Conservation (phyloP, 2,329 filamentous ascomycete genomes). For the Penicillium sp. region DNA sequence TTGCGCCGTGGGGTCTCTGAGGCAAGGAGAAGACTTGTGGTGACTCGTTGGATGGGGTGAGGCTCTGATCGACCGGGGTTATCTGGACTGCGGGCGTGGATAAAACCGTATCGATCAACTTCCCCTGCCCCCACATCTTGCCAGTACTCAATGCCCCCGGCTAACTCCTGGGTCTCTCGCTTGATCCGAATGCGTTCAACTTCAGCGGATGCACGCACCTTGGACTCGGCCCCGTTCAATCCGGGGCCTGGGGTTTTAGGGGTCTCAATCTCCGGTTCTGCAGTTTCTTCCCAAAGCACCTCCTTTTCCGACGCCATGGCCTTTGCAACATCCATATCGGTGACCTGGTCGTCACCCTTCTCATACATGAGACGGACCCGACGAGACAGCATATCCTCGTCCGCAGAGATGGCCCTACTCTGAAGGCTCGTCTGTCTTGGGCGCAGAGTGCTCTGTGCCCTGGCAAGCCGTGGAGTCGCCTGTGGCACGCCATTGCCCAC, state of each 20-base stretch:
- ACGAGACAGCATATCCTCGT: conserved; percentile 62
- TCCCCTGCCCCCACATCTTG: conserved; percentile 57
- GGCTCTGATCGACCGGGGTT: conserved; percentile 32
- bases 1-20: conserved; percentile 56
- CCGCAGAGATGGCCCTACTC: conserved; percentile 57
- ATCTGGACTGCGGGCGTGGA: conserved; percentile 38
- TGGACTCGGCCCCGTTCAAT: conserved; percentile 28
- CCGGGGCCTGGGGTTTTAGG: conserved; percentile 27
- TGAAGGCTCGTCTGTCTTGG: conserved; percentile 38
- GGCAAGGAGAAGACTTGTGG: conserved; percentile 57
- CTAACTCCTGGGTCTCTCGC: conserved; percentile 56
- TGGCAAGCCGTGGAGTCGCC: conserved; percentile 26
- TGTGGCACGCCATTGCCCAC: conserved; percentile 22
- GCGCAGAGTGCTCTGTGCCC: conserved; percentile 39
- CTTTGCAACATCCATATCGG: conserved; percentile 40
- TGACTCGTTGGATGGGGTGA: conserved; percentile 55
- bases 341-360: conserved; percentile 56
- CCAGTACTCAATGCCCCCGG: conserved; percentile 65
- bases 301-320: conserved; percentile 40
- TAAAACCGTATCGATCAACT: conserved; percentile 66
- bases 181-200: conserved; percentile 39
- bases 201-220: conserved; percentile 28
- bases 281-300: conserved; percentile 41
- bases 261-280: conserved; percentile 29
- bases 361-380: conserved; percentile 64